These are phyloP conservation scores for Cicer pinnatifidum DNA, from an alignment of 306 rosid genomes.

Conservation along the genomic window DNA sequence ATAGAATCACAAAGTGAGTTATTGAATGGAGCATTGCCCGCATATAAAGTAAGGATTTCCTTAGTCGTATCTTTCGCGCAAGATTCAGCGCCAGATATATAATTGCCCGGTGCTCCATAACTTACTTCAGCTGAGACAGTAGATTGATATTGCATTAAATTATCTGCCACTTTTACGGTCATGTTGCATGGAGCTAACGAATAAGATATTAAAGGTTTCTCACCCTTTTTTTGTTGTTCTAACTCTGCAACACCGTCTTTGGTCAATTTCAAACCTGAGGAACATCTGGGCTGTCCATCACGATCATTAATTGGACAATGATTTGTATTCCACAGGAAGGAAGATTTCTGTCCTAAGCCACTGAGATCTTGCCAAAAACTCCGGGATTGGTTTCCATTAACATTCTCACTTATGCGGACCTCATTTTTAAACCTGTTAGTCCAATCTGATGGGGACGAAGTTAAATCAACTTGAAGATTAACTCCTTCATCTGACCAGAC, in stretches of 20 bases:
- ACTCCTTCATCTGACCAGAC: constrained; percentile 74
- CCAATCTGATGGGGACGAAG: constrained; percentile 77
- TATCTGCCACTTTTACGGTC: constrained; percentile 44
- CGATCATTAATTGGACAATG: constrained; percentile 42
- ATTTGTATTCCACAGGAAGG: constrained; percentile 47
- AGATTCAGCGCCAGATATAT: constrained; percentile 47
- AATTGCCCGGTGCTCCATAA: constrained; percentile 38
- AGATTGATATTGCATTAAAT: constrained; percentile 47
- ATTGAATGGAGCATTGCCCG: constrained; percentile 38
- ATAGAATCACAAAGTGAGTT: constrained; percentile 46
- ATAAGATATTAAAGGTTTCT: constrained; percentile 42
- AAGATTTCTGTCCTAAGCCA: constrained; percentile 47
- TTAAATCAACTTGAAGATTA: constrained; percentile 67
- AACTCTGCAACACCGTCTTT: constrained; percentile 41
- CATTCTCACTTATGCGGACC: constrained; percentile 52
- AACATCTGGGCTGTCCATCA: constrained; percentile 44
- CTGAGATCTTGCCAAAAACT: constrained; percentile 58
- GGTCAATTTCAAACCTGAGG: constrained; percentile 45
- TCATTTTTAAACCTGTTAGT: constrained; percentile 59
- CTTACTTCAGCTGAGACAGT: constrained; percentile 48
- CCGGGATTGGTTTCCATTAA: constrained; percentile 46
- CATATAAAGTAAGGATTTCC: constrained; percentile 37
- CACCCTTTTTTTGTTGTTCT: constrained; percentile 47
- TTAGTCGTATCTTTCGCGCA: constrained; percentile 39
- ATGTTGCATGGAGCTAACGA: constrained; percentile 20